These are phyloP conservation scores for Penicillium pancosmium DNA, from an alignment of 495 filamentous ascomycete genomes.

Conservation along the genomic window DNA sequence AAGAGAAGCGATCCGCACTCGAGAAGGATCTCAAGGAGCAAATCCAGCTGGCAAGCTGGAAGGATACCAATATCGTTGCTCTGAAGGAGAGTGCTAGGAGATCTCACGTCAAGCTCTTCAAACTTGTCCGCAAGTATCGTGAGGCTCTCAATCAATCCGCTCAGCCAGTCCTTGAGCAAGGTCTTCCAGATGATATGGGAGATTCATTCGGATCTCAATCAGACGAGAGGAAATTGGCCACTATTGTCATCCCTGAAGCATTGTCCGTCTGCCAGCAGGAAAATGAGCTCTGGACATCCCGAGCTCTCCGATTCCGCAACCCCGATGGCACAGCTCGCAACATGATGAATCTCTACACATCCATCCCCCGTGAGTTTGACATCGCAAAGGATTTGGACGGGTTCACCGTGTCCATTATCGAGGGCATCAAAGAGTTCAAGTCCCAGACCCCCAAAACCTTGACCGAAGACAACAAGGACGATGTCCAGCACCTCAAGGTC, in stretches of 20 bases:
- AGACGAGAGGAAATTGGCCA: slow-evolving; percentile 20
- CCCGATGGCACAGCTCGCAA: slow-evolving; percentile 61
- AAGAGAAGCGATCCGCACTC: slow-evolving; percentile 62
- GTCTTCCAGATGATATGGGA: slow-evolving; percentile 58
- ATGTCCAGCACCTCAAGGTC: slow-evolving; percentile 83
- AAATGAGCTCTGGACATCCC: slow-evolving; percentile 57
- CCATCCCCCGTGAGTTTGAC: slow-evolving; percentile 55
- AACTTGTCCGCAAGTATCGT: slow-evolving; percentile 86
- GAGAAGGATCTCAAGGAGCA: slow-evolving; percentile 90
- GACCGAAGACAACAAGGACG: slow-evolving; percentile 79
- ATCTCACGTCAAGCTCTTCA: slow-evolving; percentile 91
- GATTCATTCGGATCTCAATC: slow-evolving; percentile 23
- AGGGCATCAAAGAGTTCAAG: slow-evolving; percentile 69
- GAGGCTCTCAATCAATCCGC: slow-evolving; percentile 72
- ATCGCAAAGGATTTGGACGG: slow-evolving; percentile 61
- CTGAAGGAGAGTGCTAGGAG: slow-evolving; percentile 83
- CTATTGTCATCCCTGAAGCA: slow-evolving; percentile 39
- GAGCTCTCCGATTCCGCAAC: slow-evolving; percentile 72
- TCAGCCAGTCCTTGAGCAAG: slow-evolving; percentile 61
- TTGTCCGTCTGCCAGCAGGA: slow-evolving; percentile 55
- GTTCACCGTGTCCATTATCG: slow-evolving; percentile 67
- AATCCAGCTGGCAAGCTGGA: slow-evolving; percentile 88
- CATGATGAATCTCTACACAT: slow-evolving; percentile 61
- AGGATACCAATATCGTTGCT: slow-evolving; percentile 90
- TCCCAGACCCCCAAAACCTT: slow-evolving; percentile 76